Evolutionary conservation across 169 alveolate species (phyloP).

Genomic region (Eimeria mitis): DNA sequence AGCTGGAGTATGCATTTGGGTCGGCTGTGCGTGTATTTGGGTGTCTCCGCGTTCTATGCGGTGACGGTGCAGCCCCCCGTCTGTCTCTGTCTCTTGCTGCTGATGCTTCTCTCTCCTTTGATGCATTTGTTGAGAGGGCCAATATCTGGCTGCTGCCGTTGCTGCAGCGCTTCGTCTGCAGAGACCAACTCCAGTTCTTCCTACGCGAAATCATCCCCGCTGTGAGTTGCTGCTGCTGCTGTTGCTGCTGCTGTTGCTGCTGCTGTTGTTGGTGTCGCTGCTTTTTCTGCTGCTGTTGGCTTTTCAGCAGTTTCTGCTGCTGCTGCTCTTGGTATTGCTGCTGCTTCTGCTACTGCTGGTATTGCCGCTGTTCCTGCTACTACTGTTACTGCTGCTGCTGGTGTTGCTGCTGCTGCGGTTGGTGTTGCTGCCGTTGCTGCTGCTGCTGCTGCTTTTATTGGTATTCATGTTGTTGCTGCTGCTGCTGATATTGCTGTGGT

Average conservation of each 20-base stretch:
- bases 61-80: neutral
- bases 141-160: conserved; percentile 66
- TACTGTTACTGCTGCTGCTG: neutral
- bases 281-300: neutral
- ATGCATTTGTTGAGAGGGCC: neutral
- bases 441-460: conserved; percentile 13
- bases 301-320: too few species aligned
- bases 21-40: conserved; percentile 27
- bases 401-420: neutral
- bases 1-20: conserved; percentile 24
- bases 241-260: conserved; percentile 25
- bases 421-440: neutral
- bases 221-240: neutral
- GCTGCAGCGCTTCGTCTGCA: conserved; percentile 26
- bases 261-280: neutral
- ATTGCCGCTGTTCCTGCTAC: neutral
- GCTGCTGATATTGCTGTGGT: too few species aligned
- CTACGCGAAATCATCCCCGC: conserved; percentile 8
- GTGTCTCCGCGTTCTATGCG: neutral
- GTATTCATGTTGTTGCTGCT: neutral
- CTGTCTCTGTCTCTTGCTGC: conserved; percentile 9
- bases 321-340: neutral
- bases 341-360: neutral
- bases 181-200: conserved; percentile 43
- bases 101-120: conserved; percentile 12